These are phyloP conservation scores for Backusella liffmaniae DNA, from an alignment of 192 early-diverging fungal genomes.

Conservation along the genomic window DNA sequence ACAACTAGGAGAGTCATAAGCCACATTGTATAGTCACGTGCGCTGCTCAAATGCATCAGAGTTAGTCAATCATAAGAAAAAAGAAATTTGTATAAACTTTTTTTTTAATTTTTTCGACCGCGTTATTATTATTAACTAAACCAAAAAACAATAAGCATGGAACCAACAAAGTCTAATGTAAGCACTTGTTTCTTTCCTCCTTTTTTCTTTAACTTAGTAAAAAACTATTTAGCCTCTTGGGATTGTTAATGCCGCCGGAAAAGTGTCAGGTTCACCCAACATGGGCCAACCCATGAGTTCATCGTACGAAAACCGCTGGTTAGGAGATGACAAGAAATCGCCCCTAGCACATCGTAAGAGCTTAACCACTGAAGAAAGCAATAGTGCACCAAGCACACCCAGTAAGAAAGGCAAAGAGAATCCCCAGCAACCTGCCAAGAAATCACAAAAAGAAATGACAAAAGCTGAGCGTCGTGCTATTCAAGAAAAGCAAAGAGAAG, in stretches of 20 bases:
- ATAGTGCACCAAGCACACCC: background rate
- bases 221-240: constrained; percentile 2
- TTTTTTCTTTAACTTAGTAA: background rate
- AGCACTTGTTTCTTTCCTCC: background rate
- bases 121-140: background rate
- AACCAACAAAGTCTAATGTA: constrained; percentile 7
- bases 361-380: background rate
- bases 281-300: constrained; percentile 51
- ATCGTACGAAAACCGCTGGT: constrained; percentile 49
- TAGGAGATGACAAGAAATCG: constrained; percentile 23
- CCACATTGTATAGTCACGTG: background rate
- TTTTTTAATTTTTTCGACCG: background rate
- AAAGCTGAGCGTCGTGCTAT: constrained; percentile 87
- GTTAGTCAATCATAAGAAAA: background rate
- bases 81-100: background rate
- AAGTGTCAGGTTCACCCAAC: constrained; percentile 36
- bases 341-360: constrained; percentile 9
- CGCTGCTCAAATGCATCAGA: background rate
- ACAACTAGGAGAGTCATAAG: background rate
- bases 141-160: background rate
- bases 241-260: background rate
- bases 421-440: constrained; percentile 19
- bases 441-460: constrained; percentile 68
- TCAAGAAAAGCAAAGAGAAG: constrained; percentile 83
- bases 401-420: constrained; percentile 7